A percentile compares a stretch with the other conserved stretches of the same genome.
phyloP scores from a whole-genome alignment of 306 rosid genomes.

The Cajanus cajan region DNA sequence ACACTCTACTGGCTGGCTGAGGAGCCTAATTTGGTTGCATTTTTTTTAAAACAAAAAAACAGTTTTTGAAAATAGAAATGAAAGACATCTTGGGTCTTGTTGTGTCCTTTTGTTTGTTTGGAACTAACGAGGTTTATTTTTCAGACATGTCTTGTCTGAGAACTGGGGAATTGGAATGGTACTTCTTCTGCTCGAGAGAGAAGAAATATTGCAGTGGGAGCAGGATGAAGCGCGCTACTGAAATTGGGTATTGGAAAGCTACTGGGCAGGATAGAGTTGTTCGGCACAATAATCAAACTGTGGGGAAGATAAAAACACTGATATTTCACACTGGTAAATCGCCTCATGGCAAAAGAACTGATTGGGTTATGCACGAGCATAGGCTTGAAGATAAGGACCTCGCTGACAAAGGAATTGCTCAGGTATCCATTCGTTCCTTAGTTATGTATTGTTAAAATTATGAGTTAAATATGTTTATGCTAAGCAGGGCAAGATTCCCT shows the following conservation, averaged over 20 bases:
- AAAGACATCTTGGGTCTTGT: too few relatives aligned
- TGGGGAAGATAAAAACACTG: constrained; percentile 30
- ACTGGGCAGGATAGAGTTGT: constrained; percentile 66
- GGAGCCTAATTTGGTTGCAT: too few relatives aligned
- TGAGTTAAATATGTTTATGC: too few relatives aligned
- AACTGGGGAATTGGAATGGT: constrained; percentile 66
- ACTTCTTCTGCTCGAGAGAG: constrained; percentile 60
- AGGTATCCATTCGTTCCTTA: constrained; percentile 6
- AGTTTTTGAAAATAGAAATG: too few relatives aligned
- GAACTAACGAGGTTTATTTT: not conserved
- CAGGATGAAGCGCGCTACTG: constrained; percentile 58
- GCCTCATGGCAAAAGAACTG: constrained; percentile 12
- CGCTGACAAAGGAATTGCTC: constrained; percentile 20
- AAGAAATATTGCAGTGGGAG: constrained; percentile 60
- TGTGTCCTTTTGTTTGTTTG: not conserved
- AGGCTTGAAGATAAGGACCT: constrained; percentile 39
- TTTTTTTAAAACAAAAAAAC: too few relatives aligned
- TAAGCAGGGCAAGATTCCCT: not conserved
- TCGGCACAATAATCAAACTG: constrained; percentile 2
- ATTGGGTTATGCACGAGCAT: constrained; percentile 39
- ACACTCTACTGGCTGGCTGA: too few relatives aligned
- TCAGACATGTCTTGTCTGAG: constrained; percentile 52
- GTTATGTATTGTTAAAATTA: not conserved
- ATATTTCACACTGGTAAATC: constrained; percentile 32
- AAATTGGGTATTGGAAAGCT: constrained; percentile 70